Base-by-base conservation (phyloP, 192 early-diverging fungal genomes). In the Phycomyces blakesleeanus region DNA sequence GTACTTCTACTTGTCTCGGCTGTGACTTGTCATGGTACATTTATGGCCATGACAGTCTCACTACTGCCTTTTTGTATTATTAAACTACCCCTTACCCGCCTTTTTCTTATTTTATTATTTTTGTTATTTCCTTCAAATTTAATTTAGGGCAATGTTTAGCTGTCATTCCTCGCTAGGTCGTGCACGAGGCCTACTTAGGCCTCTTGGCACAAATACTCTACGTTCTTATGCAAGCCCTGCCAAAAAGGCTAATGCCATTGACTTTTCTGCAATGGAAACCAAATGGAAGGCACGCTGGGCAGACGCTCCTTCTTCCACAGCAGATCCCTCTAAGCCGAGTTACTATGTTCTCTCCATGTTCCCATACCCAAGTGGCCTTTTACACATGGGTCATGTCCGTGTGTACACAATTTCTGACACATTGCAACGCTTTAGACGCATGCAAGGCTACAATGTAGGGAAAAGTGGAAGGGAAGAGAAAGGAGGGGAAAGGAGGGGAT, bases 321-420 rank as follows among this genome's bases (percentile, higher is more conserved):
- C 26, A 3, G 55, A 47, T 38, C 64, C 54, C 0, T 42, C 42
- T 6, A 79, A 86, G 49, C 67, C 67, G 18, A 82, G 84, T 47
- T 90, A 84, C 68, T 98, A 98, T 65, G 76, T 95, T 14, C 78
- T 98, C 20, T 80, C 86, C 57, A 98, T 98, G 96, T 98, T 96
- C 62, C 96, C 96, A 24, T 98, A 98, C 69, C 96, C 96, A 8
- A 92, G 89, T 5, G 96, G 96, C 0, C 74, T 78, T 40, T 81
- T 98, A 34, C 96, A 98, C 67, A 91, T 98, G 93, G 96, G 96
- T 9, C 96, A 98, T 71, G 85, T 95, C 11, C 83, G 96, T n/a
- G 93, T 98, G 2, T 98, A 98, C 74, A 89, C 96, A 2, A 94
- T 98, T 58, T 85, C 88, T 63, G 94, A 98, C 63, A 87, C 87